Evolutionary conservation across 148 eudicot species (phyloP).

Genomic region (Fagopyrum tataricum): DNA sequence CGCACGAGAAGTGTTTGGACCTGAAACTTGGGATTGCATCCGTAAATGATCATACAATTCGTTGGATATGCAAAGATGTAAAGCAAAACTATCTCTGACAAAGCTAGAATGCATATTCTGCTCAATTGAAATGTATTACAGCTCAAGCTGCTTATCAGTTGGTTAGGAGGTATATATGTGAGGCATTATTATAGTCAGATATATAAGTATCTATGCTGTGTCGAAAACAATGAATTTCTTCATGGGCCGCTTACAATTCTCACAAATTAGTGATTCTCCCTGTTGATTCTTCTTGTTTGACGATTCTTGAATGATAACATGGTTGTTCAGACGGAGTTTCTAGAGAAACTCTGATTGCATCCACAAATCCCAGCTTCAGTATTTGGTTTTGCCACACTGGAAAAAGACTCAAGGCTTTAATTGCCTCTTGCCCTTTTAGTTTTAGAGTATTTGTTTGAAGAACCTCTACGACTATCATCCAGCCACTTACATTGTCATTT

Average conservation of each 20-base stretch:
- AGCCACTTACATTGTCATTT: conserved; percentile 23
- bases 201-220: neutral
- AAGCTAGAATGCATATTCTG: neutral
- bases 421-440: conserved; percentile 29
- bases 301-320: conserved; percentile 32
- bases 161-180: neutral
- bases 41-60: no score
- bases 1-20: no score
- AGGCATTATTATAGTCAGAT: neutral
- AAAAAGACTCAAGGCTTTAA: conserved; percentile 21
- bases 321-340: conserved; percentile 26
- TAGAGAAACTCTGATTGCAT: conserved; percentile 36
- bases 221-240: conserved; percentile 33
- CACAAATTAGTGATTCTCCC: conserved; percentile 33
- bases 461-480: conserved; percentile 46
- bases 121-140: neutral
- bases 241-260: conserved; percentile 37
- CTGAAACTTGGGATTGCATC: no score
- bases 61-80: no score
- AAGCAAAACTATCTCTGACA: neutral
- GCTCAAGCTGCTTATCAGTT: neutral
- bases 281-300: conserved; percentile 31
- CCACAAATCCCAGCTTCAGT: conserved; percentile 34
- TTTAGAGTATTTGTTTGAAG: conserved; percentile 28
- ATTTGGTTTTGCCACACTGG: conserved; percentile 31